Evolutionary conservation across 345 rosid genomes (phyloP).

Genomic region (Populus deltoides): DNA sequence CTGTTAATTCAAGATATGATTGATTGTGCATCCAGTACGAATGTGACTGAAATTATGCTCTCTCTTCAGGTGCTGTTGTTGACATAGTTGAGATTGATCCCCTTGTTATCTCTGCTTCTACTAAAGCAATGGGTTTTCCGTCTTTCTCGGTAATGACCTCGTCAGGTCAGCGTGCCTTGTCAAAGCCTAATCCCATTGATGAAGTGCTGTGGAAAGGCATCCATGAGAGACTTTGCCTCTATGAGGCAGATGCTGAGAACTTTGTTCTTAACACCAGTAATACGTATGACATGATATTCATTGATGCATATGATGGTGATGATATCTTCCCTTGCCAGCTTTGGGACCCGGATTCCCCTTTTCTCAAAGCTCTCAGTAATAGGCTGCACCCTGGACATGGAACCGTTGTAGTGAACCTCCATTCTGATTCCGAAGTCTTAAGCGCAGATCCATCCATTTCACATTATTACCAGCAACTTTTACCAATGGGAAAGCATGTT

Average conservation of each 20-base stretch:
- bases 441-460: constrained; percentile 25
- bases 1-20: neutral
- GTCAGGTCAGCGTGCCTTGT: constrained; percentile 41
- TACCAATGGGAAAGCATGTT: constrained; percentile 52
- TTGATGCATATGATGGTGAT: constrained; percentile 94
- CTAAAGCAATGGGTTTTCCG: constrained; percentile 84
- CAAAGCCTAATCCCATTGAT: constrained; percentile 44
- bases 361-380: constrained; percentile 54
- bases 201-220: constrained; percentile 76
- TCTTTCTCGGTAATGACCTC: constrained; percentile 54
- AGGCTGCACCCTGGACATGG: constrained; percentile 71
- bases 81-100: constrained; percentile 84
- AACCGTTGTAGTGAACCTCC: constrained; percentile 84
- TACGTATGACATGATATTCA: constrained; percentile 65
- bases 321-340: constrained; percentile 80
- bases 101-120: constrained; percentile 71
- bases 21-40: neutral
- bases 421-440: constrained; percentile 50
- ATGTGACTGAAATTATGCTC: neutral
- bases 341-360: constrained; percentile 68
- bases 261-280: constrained; percentile 44
- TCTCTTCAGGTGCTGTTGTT: constrained; percentile 58
- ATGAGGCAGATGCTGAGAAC: constrained; percentile 73
- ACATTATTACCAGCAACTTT: constrained; percentile 30
- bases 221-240: constrained; percentile 77